These are phyloP conservation scores for Coemansia sp. DNA, from an alignment of 192 early-diverging fungal species.

Conservation along the genomic window DNA sequence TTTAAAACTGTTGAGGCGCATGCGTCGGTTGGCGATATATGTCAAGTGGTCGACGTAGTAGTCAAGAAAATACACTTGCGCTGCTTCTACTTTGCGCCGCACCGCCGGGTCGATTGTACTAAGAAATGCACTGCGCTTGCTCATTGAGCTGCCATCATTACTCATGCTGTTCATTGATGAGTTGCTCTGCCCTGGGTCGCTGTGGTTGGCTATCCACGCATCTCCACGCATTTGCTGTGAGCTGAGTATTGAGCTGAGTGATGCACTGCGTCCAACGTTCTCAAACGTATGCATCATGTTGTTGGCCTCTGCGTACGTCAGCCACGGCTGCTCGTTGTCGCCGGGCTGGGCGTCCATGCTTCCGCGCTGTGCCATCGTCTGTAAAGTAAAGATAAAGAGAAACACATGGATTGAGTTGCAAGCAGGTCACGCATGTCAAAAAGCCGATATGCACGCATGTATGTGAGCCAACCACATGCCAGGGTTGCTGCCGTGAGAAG, in stretches of 20 bases:
- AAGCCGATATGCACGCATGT: background rate
- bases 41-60: conserved; percentile 81
- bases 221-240: conserved; percentile 13
- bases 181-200: background rate
- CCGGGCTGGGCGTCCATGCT: conserved; percentile 37
- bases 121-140: conserved; percentile 50
- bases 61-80: conserved; percentile 70
- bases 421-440: no score
- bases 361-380: conserved; percentile 1
- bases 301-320: conserved; percentile 45
- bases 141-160: conserved; percentile 33
- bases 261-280: conserved; percentile 44
- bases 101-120: conserved; percentile 47
- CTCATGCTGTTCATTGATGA: background rate
- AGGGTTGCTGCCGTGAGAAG: background rate
- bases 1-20: conserved; percentile 61
- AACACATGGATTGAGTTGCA: no score
- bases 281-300: conserved; percentile 57
- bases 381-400: background rate
- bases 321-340: conserved; percentile 46
- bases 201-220: conserved; percentile 6
- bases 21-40: conserved; percentile 69
- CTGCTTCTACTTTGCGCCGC: conserved; percentile 51
- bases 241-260: conserved; percentile 29
- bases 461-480: background rate